Percentiles rank a stretch among this genome's conserved stretches.
phyloP scores from a whole-genome alignment of 2,329 filamentous ascomycete genomes.

The Gnomoniopsis smithogilvyi region DNA sequence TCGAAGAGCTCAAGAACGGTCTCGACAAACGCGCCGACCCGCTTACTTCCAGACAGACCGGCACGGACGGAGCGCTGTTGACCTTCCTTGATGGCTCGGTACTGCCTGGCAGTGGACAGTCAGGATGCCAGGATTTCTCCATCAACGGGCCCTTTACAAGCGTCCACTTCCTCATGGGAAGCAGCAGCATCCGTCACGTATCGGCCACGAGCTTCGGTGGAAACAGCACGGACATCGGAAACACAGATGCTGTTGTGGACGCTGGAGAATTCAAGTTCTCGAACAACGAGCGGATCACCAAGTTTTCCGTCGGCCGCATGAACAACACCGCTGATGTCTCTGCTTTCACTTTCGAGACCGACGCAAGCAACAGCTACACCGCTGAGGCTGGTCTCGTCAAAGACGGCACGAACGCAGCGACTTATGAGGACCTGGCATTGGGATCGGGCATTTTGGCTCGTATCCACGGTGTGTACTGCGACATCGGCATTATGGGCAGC shows the following conservation, averaged over 20 bases:
- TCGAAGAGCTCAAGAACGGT: not conserved
- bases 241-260: not conserved
- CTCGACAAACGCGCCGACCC: not conserved
- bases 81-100: not conserved
- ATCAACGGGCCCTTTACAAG: conserved; percentile 7
- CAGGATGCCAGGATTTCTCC: not conserved
- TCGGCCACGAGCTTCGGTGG: conserved; percentile 4
- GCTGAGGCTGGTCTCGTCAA: not conserved
- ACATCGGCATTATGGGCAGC: conserved; percentile 8
- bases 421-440: not conserved
- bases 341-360: not conserved
- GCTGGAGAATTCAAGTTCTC: conserved; percentile 1
- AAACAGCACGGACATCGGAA: conserved; percentile 1
- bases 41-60: not conserved
- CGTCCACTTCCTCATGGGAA: conserved; percentile 1
- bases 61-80: not conserved
- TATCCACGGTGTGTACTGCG: conserved; percentile 14
- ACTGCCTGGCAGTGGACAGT: not conserved
- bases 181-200: not conserved
- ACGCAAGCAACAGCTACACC: not conserved
- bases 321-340: not conserved
- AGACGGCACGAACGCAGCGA: not conserved
- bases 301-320: conserved; percentile 1
- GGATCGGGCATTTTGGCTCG: conserved; percentile 14
- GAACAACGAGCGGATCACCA: conserved; percentile 10